These are phyloP conservation scores for Nakazawaea wickerhamii DNA, from an alignment of 805 yeast genomes.

Conservation along the genomic window DNA sequence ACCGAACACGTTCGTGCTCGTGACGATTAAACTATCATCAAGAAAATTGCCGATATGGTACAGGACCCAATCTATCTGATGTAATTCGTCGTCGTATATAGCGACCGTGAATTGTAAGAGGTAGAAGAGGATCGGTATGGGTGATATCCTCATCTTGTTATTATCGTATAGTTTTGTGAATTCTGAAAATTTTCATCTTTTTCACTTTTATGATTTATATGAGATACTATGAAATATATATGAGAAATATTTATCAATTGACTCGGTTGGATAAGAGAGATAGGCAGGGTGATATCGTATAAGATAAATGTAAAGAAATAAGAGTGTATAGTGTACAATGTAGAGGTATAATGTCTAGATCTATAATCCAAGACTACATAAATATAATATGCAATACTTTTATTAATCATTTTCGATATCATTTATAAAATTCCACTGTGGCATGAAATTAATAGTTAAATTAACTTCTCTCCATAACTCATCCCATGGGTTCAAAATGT, in stretches of 20 bases:
- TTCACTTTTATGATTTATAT: too few species aligned
- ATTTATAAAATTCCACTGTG: slow-evolving; percentile 10
- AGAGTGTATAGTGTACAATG: too few species aligned
- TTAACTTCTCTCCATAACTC: slow-evolving; percentile 10
- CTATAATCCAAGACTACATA: too few species aligned
- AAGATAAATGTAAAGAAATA: too few species aligned
- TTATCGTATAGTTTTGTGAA: neutral
- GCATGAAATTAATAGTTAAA: slow-evolving; percentile 8
- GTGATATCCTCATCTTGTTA: neutral
- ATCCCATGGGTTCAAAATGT: slow-evolving; percentile 13
- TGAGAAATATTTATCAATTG: too few species aligned
- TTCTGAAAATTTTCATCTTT: too few species aligned
- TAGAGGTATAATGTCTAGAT: too few species aligned
- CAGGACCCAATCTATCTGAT: slow-evolving; percentile 49
- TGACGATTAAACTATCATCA: slow-evolving; percentile 13
- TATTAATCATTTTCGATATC: too few species aligned
- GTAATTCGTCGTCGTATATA: slow-evolving; percentile 47
- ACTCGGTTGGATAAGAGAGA: too few species aligned
- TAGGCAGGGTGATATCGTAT: too few species aligned
- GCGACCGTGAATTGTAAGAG: slow-evolving; percentile 13
- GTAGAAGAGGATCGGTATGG: slow-evolving; percentile 7
- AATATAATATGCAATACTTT: too few species aligned
- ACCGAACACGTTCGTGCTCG: slow-evolving; percentile 14
- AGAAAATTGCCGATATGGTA: slow-evolving; percentile 34
- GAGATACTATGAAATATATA: too few species aligned